Percentiles rank a stretch among this genome's conserved stretches.
Conservation (phyloP, 78 protist species). For the Dictyostelium citrinum region DNA sequence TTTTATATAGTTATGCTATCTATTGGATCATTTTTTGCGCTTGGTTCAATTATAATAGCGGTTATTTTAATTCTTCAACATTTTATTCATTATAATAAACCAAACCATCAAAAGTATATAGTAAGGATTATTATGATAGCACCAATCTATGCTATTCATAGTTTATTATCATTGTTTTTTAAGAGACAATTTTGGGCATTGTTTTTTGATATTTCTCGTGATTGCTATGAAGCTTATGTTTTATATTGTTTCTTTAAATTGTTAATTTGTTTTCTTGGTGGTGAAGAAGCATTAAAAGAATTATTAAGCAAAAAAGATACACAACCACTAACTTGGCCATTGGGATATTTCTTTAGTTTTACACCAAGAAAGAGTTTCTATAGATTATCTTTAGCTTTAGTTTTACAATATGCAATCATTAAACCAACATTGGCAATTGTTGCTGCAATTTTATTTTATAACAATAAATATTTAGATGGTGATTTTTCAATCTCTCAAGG, state of each 20-base stretch:
- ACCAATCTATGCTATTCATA: constrained; percentile 30
- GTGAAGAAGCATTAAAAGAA: constrained; percentile 18
- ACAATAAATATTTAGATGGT: background rate
- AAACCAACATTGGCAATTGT: constrained; percentile 8
- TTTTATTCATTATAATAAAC: constrained; percentile 28
- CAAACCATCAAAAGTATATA: constrained; percentile 7
- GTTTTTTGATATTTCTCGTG: constrained; percentile 3
- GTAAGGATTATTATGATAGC: constrained; percentile 11
- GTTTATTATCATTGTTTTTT: constrained; percentile 13
- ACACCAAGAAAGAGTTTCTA: background rate
- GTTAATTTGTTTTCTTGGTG: constrained; percentile 5
- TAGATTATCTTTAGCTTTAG: background rate
- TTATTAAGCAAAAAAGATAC: background rate
- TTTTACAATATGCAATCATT: constrained; percentile 11
- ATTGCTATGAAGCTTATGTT: constrained; percentile 29
- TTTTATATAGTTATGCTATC: background rate
- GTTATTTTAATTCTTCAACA: background rate
- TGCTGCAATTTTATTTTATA: background rate
- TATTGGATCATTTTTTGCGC: background rate
- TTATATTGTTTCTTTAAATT: constrained; percentile 33
- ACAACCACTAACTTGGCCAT: constrained; percentile 4
- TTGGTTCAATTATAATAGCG: background rate
- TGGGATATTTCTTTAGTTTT: background rate
- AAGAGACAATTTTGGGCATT: constrained; percentile 18
- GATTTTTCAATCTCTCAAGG: background rate